These are phyloP conservation scores for Xerocomus brunneocitrinus DNA, from an alignment of 768 basidiomycete species.

Conservation along the genomic window DNA sequence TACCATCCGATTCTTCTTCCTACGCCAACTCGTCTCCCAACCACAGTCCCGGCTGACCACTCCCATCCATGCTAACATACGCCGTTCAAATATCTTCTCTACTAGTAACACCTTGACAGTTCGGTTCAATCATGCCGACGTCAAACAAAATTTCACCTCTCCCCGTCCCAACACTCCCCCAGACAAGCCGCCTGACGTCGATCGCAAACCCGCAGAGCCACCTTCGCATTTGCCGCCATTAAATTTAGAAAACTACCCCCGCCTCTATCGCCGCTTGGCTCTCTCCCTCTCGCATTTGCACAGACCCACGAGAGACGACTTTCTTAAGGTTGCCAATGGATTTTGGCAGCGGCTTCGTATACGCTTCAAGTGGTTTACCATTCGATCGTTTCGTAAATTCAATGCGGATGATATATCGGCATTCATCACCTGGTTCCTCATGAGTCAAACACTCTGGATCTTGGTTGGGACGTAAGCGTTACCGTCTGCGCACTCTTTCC, in stretches of 20 bases:
- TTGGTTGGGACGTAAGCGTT: slow-evolving; percentile 63
- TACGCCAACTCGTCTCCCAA: slow-evolving; percentile 20
- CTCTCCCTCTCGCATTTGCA: slow-evolving; percentile 70
- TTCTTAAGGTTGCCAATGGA: slow-evolving; percentile 79
- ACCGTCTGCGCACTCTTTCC: background rate
- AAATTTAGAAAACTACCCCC: slow-evolving; percentile 66
- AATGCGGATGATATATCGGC: slow-evolving; percentile 97
- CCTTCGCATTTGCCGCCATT: slow-evolving; percentile 26
- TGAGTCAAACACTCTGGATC: slow-evolving; percentile 96
- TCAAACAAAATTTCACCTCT: slow-evolving; percentile 3
- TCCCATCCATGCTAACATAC: background rate
- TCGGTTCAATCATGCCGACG: slow-evolving; percentile 17
- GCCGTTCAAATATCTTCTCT: background rate
- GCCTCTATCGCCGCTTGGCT: slow-evolving; percentile 77
- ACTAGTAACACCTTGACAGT: background rate
- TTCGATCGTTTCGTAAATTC: slow-evolving; percentile 89
- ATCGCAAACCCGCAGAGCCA: slow-evolving; percentile 8
- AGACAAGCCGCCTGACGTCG: slow-evolving; percentile 5
- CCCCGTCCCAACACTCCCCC: background rate
- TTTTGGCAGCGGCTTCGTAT: slow-evolving; percentile 88
- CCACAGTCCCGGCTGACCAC: background rate
- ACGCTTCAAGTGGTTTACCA: slow-evolving; percentile 97
- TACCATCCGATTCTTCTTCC: slow-evolving; percentile 57
- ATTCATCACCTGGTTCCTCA: slow-evolving; percentile 91
- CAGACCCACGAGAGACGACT: slow-evolving; percentile 84